Evolutionary conservation across 1,284 basidiomycete genomes (phyloP).

Genomic region (Fomitopsis betulina): DNA sequence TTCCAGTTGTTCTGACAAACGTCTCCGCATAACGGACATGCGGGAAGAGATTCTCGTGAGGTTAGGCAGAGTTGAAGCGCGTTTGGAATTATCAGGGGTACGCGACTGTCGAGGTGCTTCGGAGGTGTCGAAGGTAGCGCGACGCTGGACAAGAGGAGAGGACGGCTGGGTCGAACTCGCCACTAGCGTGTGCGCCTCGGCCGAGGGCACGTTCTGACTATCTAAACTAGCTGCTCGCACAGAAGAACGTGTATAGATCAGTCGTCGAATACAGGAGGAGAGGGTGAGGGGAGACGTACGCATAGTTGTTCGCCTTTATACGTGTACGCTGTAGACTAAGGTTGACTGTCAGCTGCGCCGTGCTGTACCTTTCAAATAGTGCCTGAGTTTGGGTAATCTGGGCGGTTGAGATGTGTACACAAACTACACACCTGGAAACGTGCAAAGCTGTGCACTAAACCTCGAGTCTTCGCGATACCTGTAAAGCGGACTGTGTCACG

Average conservation of each 20-base stretch:
- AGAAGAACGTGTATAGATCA: neutral
- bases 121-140: constrained; percentile 11
- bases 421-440: no score
- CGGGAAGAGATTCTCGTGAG: constrained; percentile 5
- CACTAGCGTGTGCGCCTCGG: constrained; percentile 4
- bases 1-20: constrained; percentile 9
- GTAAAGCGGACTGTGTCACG: neutral
- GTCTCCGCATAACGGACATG: neutral
- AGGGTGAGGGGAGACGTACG: neutral
- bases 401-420: neutral
- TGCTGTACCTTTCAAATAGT: neutral
- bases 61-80: constrained; percentile 9
- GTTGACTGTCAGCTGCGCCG: neutral
- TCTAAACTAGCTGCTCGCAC: neutral
- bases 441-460: neutral
- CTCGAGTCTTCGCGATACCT: neutral
- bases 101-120: neutral
- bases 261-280: neutral
- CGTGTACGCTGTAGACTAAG: neutral
- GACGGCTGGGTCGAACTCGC: neutral
- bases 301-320: neutral
- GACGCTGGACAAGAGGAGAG: constrained; percentile 8
- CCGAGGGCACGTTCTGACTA: constrained; percentile 4
- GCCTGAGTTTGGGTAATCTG: neutral
- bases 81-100: constrained; percentile 3